Base-by-base conservation (phyloP, 2,329 filamentous ascomycete genomes). In the Ceratocystis huliohia region DNA sequence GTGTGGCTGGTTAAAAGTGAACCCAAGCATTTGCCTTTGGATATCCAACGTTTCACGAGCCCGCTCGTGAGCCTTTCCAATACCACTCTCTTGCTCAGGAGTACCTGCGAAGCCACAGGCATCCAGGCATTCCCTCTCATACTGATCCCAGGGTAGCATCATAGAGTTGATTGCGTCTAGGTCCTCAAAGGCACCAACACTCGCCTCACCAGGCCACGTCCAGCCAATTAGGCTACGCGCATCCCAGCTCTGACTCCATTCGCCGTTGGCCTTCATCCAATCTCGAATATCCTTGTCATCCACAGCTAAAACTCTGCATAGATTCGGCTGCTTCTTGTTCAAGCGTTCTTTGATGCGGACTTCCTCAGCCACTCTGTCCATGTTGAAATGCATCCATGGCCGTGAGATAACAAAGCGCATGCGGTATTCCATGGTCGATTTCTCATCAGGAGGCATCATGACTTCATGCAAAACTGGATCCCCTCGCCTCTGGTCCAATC, bases 381-480 rank as follows among this genome's bases (percentile, higher is more conserved):
- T 46, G 17, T 66, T 46, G 46, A 48, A 65, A 30, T 68, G 67
- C 64, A 68, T 50, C 67, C 67, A 68, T 3, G 67, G 67, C 5
- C 67, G 64, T 5, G 41, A 41, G 15, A 68, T 61, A 3, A 68
- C 17, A 30, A 37, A 68, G 17, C 50, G 13, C 5, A 65, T 20
- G 13, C 63, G 56, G 28, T 37, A 28, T 28, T 17, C 61, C 28
- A 62, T 22, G 6, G 61, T n/a, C 1, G 61, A 15, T 8, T 64
- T 22, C 46, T 64, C 46, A n/a, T 41, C 5, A 6, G 63, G 45
- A 8, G 20, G 44, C 28, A n/a, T 22, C 63, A 53, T 53, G 7
- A 25, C 17, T 17, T 56, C 46, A 30, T 53, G 46, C 2, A 10
- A 37, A 33, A 64, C 33, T 4, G 46, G 4, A 5, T 56, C 46